phyloP scores from a whole-genome alignment of 345 rosid genomes.

The Kernera saxatilis region DNA sequence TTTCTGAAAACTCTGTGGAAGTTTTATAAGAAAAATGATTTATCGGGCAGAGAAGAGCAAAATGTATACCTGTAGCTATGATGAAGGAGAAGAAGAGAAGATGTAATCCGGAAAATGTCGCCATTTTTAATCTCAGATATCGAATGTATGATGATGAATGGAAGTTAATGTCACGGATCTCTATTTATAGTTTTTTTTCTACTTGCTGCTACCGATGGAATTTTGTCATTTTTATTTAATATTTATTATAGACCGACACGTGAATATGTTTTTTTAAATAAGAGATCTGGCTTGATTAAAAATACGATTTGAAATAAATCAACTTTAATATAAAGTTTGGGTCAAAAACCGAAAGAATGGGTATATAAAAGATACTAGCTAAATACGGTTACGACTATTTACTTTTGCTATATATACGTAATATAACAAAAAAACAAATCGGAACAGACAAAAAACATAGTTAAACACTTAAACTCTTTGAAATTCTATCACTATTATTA shows the following conservation, averaged over 20 bases:
- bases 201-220: not conserved
- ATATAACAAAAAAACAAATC: not conserved
- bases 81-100: constrained; percentile 22
- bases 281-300: not conserved
- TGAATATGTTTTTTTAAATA: no score
- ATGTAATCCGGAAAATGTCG: not conserved
- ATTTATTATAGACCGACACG: not conserved
- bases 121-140: constrained; percentile 6
- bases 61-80: not conserved
- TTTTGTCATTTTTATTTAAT: not conserved
- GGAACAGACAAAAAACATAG: not conserved
- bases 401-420: not conserved
- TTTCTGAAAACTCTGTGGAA: not conserved
- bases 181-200: constrained; percentile 10
- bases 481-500: not conserved
- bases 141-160: not conserved
- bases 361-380: not conserved
- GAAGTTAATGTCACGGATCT: not conserved
- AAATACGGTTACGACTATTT: not conserved
- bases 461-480: not conserved
- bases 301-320: no score
- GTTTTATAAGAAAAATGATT: not conserved
- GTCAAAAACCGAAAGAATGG: not conserved
- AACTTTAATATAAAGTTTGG: not conserved
- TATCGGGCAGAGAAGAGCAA: not conserved